A percentile compares a stretch with the other conserved stretches of the same genome.
Conservation (phyloP, 2,329 filamentous ascomycete species). For the Penicillium digitatum region DNA sequence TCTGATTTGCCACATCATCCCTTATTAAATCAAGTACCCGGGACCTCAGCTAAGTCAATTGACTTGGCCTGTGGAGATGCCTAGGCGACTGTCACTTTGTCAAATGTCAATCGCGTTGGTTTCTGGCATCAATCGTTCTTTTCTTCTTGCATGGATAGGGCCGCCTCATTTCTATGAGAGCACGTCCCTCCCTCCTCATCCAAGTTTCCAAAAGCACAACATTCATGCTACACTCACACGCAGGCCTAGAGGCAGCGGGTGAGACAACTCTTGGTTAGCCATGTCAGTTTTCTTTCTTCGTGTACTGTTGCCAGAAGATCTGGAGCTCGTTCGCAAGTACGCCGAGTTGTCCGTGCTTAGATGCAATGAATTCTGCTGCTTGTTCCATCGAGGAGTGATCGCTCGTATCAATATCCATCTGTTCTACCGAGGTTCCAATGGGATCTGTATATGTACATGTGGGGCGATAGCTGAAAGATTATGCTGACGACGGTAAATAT, state of each 20-base stretch:
- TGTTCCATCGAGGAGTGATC: background rate
- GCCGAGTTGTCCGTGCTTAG: background rate
- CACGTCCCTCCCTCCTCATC: background rate
- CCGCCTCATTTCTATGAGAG: background rate
- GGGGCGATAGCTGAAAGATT: background rate
- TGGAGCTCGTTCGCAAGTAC: background rate
- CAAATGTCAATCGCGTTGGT: background rate
- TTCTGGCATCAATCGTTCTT: background rate
- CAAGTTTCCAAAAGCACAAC: background rate
- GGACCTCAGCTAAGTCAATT: background rate
- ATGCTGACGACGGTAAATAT: background rate
- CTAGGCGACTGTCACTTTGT: slow-evolving; percentile 10
- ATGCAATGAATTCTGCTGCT: background rate
- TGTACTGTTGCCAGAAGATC: background rate
- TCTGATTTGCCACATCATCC: background rate
- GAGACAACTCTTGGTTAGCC: too few species aligned
- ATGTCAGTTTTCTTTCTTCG: background rate
- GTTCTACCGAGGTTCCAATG: background rate
- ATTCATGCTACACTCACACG: background rate
- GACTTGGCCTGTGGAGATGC: background rate
- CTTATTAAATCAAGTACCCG: background rate
- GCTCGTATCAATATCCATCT: background rate
- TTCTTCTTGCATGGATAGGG: background rate
- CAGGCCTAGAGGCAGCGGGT: too few species aligned
- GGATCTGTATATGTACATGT: background rate